Conservation (phyloP, 2,329 filamentous ascomycete species). For the Xylariales sp. region DNA sequence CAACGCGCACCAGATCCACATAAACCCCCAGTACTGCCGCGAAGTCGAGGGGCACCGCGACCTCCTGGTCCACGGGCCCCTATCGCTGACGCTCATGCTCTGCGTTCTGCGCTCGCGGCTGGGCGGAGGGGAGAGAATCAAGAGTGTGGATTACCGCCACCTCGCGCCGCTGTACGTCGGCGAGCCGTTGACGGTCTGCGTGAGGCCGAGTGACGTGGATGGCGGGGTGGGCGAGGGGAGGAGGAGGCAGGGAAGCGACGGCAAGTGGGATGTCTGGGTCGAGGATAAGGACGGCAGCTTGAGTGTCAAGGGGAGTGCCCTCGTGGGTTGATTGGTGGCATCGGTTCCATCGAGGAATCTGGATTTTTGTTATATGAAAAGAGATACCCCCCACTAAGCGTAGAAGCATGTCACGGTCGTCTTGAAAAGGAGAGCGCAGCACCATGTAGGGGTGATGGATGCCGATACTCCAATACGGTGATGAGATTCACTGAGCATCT, state of each 20-base stretch:
- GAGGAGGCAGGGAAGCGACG: no score
- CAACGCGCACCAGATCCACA: slow-evolving; percentile 89
- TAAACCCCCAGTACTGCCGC: slow-evolving; percentile 67
- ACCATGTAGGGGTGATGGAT: no score
- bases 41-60: slow-evolving; percentile 69
- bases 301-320: slow-evolving; percentile 55
- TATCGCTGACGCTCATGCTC: slow-evolving; percentile 74
- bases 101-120: slow-evolving; percentile 54
- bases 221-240: slow-evolving; percentile 16
- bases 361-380: background rate
- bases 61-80: slow-evolving; percentile 80
- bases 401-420: no score
- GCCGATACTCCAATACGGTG: no score
- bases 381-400: no score
- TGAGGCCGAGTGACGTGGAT: slow-evolving; percentile 40
- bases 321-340: background rate
- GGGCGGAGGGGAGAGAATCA: slow-evolving; percentile 34
- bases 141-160: slow-evolving; percentile 71
- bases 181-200: slow-evolving; percentile 67
- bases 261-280: slow-evolving; percentile 62
- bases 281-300: slow-evolving; percentile 57
- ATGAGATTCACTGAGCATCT: no score
- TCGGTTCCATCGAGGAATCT: background rate
- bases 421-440: no score
- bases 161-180: slow-evolving; percentile 73